A percentile compares a stretch with the other conserved stretches of the same genome.
Conservation (phyloP, 1,284 basidiomycete genomes). For the Irpex rosettiformis region DNA sequence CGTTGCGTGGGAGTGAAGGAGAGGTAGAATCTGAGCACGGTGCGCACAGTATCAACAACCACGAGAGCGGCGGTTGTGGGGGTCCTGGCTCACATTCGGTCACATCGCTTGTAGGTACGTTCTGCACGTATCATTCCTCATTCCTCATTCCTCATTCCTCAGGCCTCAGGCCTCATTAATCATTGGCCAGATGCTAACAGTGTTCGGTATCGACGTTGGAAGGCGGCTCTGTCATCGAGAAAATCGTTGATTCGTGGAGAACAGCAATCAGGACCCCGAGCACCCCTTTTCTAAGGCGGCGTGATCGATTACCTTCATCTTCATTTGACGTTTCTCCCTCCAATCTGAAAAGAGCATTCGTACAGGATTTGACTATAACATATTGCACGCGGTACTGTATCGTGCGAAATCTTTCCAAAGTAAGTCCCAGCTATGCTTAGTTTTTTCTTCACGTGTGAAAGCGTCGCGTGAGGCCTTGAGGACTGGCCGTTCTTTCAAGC, state of each 20-base stretch:
- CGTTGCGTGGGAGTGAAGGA: constrained; percentile 1
- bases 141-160: no score
- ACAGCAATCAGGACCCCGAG: not conserved
- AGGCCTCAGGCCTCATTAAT: no score
- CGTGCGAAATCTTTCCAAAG: not conserved
- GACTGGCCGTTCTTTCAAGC: not conserved
- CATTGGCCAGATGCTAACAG: not conserved
- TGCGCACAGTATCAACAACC: not conserved
- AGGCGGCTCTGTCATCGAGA: not conserved
- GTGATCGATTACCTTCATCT: not conserved
- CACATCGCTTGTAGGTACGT: not conserved
- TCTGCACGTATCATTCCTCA: no score
- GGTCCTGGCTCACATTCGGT: not conserved
- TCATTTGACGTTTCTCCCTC: not conserved
- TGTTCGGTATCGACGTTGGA: not conserved
- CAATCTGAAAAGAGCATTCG: not conserved
- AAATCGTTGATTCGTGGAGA: no score
- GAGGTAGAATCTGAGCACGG: not conserved
- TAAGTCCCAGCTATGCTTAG: not conserved
- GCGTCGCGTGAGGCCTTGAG: not conserved
- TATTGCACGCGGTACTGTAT: not conserved
- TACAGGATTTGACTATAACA: not conserved
- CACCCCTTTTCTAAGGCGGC: not conserved
- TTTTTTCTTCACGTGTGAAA: not conserved
- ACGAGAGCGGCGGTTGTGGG: not conserved